Conservation (phyloP, 371 early-diverging fungal genomes). For the Rhizopus sp. region DNA sequence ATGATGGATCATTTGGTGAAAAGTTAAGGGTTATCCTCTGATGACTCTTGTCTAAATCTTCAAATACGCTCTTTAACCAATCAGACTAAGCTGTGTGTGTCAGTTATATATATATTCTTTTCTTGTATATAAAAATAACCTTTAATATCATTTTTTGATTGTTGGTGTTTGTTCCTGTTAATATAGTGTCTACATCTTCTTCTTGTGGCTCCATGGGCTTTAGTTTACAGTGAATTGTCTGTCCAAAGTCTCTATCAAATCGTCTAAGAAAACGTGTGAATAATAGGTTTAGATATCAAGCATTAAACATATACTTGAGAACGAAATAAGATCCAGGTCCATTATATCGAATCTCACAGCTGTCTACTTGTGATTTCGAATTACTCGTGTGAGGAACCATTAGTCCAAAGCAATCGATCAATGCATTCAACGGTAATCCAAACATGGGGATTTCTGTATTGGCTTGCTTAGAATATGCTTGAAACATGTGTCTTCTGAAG, state of each 20-base stretch:
- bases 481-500: constrained; percentile 34
- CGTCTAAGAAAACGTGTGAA: constrained; percentile 14
- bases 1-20: constrained; percentile 33
- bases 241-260: constrained; percentile 21
- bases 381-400: constrained; percentile 14
- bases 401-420: constrained; percentile 33
- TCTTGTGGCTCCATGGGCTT: constrained; percentile 37
- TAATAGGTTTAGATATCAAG: background rate
- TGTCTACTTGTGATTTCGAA: background rate
- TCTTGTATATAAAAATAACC: constrained; percentile 9
- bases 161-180: constrained; percentile 2
- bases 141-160: constrained; percentile 31
- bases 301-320: constrained; percentile 7
- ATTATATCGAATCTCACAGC: constrained; percentile 36
- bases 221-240: constrained; percentile 21
- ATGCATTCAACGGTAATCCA: constrained; percentile 26
- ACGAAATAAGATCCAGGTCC: constrained; percentile 27
- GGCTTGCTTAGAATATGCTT: constrained; percentile 17
- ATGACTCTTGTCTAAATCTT: constrained; percentile 34
- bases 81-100: constrained; percentile 13
- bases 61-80: constrained; percentile 36
- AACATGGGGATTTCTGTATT: constrained; percentile 25
- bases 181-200: constrained; percentile 20
- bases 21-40: constrained; percentile 31
- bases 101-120: background rate